These are phyloP conservation scores for Thielaviopsis euricoi DNA, from an alignment of 2,329 filamentous ascomycete species.

Conservation along the genomic window DNA sequence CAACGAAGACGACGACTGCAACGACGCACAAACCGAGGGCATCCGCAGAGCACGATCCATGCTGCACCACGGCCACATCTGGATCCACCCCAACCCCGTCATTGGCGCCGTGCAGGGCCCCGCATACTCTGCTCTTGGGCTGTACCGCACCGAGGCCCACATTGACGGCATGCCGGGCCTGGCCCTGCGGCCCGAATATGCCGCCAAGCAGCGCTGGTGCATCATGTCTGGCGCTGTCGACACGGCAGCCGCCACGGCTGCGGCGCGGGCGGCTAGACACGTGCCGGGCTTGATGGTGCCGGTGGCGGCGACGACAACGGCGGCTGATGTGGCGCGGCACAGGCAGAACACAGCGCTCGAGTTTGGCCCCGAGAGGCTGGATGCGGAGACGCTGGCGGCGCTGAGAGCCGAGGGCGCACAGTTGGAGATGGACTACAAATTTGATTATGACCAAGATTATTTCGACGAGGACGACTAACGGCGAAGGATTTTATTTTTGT, in stretches of 20 bases:
- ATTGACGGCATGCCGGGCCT: constrained; percentile 22
- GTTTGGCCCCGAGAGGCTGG: constrained; percentile 16
- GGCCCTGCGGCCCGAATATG: not conserved
- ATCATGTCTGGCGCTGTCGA: too few relatives aligned
- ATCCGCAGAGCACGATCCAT: constrained; percentile 18
- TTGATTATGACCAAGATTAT: constrained; percentile 18
- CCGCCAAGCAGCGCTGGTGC: not conserved
- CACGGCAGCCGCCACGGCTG: too few relatives aligned
- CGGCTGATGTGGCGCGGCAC: constrained; percentile 13
- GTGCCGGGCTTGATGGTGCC: too few relatives aligned
- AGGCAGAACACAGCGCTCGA: constrained; percentile 17
- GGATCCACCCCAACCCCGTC: constrained; percentile 26
- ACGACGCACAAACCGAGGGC: constrained; percentile 13
- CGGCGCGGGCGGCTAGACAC: too few relatives aligned
- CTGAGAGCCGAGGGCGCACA: constrained; percentile 16
- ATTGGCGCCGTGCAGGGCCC: constrained; percentile 41
- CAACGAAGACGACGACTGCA: not conserved
- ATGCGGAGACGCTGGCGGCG: constrained; percentile 12
- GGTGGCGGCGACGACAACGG: too few relatives aligned
- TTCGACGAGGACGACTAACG: constrained; percentile 17
- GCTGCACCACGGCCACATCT: constrained; percentile 25
- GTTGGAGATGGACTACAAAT: constrained; percentile 14
- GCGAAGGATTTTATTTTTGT: too few relatives aligned
- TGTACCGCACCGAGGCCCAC: constrained; percentile 35
- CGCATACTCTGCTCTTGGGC: constrained; percentile 27